Percentiles rank a stretch among this genome's conserved stretches.
Conservation (phyloP, 805 yeast genomes). For the Metschnikowia picachoensis region DNA sequence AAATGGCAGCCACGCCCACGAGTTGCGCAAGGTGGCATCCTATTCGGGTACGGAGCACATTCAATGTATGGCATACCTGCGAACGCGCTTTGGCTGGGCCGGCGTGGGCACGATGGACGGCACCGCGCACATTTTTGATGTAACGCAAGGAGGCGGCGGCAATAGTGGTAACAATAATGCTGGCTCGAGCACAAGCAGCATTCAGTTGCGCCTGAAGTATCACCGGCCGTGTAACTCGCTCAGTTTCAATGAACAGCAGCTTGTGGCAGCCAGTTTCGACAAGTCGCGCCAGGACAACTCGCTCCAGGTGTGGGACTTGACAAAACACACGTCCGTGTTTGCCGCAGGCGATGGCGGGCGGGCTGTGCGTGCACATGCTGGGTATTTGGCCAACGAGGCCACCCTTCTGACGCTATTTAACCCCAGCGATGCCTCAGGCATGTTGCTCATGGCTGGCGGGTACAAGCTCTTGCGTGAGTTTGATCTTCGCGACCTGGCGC, state of each 20-base stretch:
- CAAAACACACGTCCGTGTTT: constrained; percentile 46
- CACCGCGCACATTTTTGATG: constrained; percentile 56
- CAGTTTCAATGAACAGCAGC: constrained; percentile 60
- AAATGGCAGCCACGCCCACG: constrained; percentile 41
- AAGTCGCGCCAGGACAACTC: constrained; percentile 73
- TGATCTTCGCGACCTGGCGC: constrained; percentile 57
- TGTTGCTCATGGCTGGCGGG: constrained; percentile 61
- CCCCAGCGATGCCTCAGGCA: constrained; percentile 15
- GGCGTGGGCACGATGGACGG: constrained; percentile 80
- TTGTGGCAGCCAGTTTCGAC: constrained; percentile 77
- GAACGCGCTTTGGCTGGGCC: constrained; percentile 50
- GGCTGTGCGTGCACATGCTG: constrained; percentile 48
- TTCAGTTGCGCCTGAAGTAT: constrained; percentile 56
- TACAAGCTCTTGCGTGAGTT: constrained; percentile 74
- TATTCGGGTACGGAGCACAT: constrained; percentile 65
- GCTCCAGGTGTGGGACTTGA: constrained; percentile 75
- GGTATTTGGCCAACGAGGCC: constrained; percentile 70
- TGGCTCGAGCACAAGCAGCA: constrained; percentile 22
- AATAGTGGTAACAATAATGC: no score
- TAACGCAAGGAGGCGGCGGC: constrained; percentile 29
- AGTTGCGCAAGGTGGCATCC: constrained; percentile 47
- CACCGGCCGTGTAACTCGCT: constrained; percentile 72
- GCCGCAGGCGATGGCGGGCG: constrained; percentile 42
- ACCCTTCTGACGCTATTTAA: constrained; percentile 64
- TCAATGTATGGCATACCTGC: constrained; percentile 63